Conservation (phyloP, 768 basidiomycete species). For the Russula sp. region DNA sequence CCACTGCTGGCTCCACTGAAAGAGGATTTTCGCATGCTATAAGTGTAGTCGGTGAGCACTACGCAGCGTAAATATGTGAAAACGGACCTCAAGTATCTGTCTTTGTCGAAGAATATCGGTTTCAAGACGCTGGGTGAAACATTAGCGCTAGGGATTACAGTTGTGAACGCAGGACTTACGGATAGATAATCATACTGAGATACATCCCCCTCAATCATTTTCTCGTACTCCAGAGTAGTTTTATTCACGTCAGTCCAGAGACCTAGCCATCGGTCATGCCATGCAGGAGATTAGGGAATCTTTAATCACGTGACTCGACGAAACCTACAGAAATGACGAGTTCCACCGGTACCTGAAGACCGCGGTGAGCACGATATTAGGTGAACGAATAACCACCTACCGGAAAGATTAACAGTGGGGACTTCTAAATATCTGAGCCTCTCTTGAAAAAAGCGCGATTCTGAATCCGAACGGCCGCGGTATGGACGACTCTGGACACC, state of each 20-base stretch:
- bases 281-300: not conserved
- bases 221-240: not conserved
- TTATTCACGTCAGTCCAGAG: conserved; percentile 10
- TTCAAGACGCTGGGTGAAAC: not conserved
- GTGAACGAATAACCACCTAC: not conserved
- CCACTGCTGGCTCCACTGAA: conserved; percentile 11
- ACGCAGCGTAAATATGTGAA: not conserved
- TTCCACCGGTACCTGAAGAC: not conserved
- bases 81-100: conserved; percentile 7
- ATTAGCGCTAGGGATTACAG: not conserved
- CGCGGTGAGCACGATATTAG: not conserved
- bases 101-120: not conserved
- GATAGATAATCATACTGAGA: conserved; percentile 12
- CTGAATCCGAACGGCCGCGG: not conserved
- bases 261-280: conserved; percentile 2
- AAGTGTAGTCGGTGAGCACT: not conserved
- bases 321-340: conserved; percentile 6
- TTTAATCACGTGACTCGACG: not conserved
- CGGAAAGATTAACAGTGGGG: not conserved
- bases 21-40: conserved; percentile 16
- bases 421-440: conserved; percentile 15
- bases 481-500: not conserved
- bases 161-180: not conserved
- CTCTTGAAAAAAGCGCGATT: not conserved
- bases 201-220: not conserved